These are phyloP conservation scores for Penicillium manginii DNA, from an alignment of 495 filamentous ascomycete species.

Conservation along the genomic window DNA sequence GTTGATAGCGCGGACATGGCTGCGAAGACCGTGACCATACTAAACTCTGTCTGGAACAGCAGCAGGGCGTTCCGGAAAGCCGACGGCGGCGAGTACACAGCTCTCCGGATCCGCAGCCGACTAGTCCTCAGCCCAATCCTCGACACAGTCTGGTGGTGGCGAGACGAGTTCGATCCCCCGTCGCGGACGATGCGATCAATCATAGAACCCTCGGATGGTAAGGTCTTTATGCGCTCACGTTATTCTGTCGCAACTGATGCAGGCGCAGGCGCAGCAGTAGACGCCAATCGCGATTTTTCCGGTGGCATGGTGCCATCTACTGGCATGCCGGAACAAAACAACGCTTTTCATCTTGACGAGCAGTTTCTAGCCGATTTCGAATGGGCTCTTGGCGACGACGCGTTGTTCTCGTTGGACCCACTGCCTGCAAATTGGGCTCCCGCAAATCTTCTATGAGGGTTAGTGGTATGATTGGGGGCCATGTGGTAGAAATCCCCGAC, in stretches of 20 bases:
- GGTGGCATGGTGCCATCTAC: not conserved
- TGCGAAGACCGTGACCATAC: slow-evolving; percentile 34
- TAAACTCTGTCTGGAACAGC: slow-evolving; percentile 52
- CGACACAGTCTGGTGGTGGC: slow-evolving; percentile 56
- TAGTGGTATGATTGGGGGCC: not conserved
- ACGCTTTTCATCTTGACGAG: slow-evolving; percentile 38
- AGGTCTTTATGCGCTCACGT: slow-evolving; percentile 8
- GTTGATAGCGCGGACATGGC: slow-evolving; percentile 43
- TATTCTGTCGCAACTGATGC: slow-evolving; percentile 10
- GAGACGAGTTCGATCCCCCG: slow-evolving; percentile 48
- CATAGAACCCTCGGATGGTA: slow-evolving; percentile 23
- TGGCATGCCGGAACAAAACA: slow-evolving; percentile 23
- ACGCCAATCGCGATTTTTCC: slow-evolving; percentile 18
- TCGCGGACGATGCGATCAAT: slow-evolving; percentile 19
- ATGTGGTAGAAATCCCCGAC: not conserved
- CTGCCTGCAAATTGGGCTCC: slow-evolving; percentile 26
- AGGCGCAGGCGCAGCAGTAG: slow-evolving; percentile 17
- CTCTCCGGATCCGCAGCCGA: slow-evolving; percentile 47
- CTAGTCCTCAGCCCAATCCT: slow-evolving; percentile 45
- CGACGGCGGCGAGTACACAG: slow-evolving; percentile 42
- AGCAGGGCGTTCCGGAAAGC: slow-evolving; percentile 46
- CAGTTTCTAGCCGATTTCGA: slow-evolving; percentile 44
- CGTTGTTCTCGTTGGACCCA: slow-evolving; percentile 30
- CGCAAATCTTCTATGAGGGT: slow-evolving; percentile 15
- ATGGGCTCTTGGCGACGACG: slow-evolving; percentile 43